These are phyloP conservation scores for Collybia sp. DNA, from an alignment of 768 basidiomycete species.

Conservation along the genomic window DNA sequence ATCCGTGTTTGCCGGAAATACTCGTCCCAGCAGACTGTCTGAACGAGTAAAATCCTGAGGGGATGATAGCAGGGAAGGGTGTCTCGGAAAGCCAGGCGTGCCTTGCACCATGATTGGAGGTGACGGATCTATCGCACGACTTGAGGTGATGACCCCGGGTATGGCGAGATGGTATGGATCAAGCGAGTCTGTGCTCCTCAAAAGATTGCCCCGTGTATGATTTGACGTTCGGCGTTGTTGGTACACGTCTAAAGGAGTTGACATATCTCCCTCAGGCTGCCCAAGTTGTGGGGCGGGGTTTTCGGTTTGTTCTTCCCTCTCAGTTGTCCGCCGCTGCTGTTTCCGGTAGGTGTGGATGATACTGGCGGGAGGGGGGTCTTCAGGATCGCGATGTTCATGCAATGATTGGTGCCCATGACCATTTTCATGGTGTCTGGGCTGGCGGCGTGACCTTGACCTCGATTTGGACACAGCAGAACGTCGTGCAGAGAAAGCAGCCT, in stretches of 20 bases:
- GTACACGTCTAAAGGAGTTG: neutral
- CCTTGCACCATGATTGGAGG: too few relatives aligned
- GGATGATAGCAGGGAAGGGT: too few relatives aligned
- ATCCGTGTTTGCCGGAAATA: slow-evolving; percentile 20
- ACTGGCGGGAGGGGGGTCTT: slow-evolving; percentile 36
- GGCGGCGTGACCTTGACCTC: slow-evolving; percentile 4
- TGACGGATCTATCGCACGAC: too few relatives aligned
- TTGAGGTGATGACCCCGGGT: too few relatives aligned
- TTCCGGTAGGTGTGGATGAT: slow-evolving; percentile 14
- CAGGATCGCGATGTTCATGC: slow-evolving; percentile 19
- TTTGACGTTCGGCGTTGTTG: slow-evolving; percentile 1
- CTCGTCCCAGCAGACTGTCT: slow-evolving; percentile 20
- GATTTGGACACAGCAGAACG: slow-evolving; percentile 8
- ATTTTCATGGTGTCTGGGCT: slow-evolving; percentile 4
- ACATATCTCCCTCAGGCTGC: slow-evolving; percentile 7
- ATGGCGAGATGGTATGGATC: too few relatives aligned
- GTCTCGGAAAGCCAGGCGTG: too few relatives aligned
- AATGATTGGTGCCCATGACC: slow-evolving; percentile 8
- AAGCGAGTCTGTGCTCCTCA: too few relatives aligned
- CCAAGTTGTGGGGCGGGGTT: slow-evolving; percentile 12
- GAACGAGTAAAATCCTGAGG: too few relatives aligned
- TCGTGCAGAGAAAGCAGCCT: slow-evolving; percentile 5
- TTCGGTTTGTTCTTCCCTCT: slow-evolving; percentile 2
- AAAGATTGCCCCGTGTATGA: too few relatives aligned
- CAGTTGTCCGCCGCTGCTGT: slow-evolving; percentile 5